Evolutionary conservation across 2,329 filamentous ascomycete species (phyloP).

Genomic region (Amauroascus verrucosus): DNA sequence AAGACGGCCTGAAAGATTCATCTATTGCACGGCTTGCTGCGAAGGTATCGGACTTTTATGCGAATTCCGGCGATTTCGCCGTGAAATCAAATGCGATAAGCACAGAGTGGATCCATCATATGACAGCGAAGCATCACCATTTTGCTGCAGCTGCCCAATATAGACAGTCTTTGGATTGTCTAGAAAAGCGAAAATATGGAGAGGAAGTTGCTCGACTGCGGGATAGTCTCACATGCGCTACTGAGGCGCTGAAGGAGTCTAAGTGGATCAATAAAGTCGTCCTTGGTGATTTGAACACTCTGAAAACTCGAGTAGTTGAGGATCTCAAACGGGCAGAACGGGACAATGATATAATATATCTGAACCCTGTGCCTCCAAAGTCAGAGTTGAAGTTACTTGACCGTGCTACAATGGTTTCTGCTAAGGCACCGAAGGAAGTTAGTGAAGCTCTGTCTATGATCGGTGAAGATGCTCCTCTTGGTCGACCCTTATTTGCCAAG

Average conservation of each 20-base stretch:
- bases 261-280: constrained; percentile 74
- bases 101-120: constrained; percentile 94
- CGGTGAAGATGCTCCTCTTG: constrained; percentile 69
- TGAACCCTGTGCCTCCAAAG: constrained; percentile 75
- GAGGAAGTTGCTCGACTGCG: constrained; percentile 82
- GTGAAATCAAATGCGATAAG: constrained; percentile 83
- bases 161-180: constrained; percentile 74
- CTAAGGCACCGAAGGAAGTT: constrained; percentile 71
- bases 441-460: constrained; percentile 69
- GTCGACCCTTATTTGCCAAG: constrained; percentile 75
- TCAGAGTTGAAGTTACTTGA: constrained; percentile 77
- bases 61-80: constrained; percentile 69
- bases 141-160: constrained; percentile 95
- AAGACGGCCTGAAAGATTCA: constrained; percentile 84
- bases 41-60: constrained; percentile 84
- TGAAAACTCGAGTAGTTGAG: constrained; percentile 74
- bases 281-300: constrained; percentile 65
- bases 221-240: constrained; percentile 72
- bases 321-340: constrained; percentile 87
- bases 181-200: constrained; percentile 90
- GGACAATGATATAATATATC: constrained; percentile 92
- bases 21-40: constrained; percentile 86
- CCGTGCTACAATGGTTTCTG: constrained; percentile 75
- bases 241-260: constrained; percentile 75
- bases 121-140: constrained; percentile 93